A percentile compares a stretch with the other conserved stretches of the same genome.
These are phyloP conservation scores for Solanum virginianum DNA, from an alignment of 257 asterid species.

Conservation along the genomic window DNA sequence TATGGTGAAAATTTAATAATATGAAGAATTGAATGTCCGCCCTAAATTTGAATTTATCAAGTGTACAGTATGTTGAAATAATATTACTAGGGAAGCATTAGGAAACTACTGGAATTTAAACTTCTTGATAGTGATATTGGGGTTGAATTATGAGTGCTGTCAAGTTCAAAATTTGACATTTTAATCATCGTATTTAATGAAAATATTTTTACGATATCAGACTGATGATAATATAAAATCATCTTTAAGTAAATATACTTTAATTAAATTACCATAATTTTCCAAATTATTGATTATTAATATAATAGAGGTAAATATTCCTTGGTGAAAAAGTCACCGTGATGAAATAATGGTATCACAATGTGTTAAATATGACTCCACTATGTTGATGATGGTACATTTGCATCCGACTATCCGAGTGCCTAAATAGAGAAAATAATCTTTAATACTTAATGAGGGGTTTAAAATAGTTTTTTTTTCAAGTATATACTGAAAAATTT, in stretches of 20 bases:
- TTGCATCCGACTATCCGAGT: neutral
- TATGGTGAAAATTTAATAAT: neutral
- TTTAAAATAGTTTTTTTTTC: neutral
- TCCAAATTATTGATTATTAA: neutral
- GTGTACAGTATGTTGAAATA: neutral
- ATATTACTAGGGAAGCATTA: neutral
- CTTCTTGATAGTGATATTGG: neutral
- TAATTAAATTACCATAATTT: neutral
- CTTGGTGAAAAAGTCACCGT: neutral
- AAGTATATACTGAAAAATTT: neutral
- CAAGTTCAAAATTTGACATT: neutral
- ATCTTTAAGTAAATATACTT: neutral
- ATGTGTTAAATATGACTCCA: neutral
- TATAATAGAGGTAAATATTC: neutral
- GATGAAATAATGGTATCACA: neutral
- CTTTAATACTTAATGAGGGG: neutral
- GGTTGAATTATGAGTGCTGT: neutral
- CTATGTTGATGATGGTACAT: neutral
- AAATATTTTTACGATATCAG: neutral
- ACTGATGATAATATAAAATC: neutral
- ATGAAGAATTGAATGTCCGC: too few relatives aligned
- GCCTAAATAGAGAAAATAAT: neutral
- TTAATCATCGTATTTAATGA: neutral
- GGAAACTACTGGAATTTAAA: neutral
- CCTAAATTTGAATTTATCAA: neutral